These are phyloP conservation scores for Irpex sp. DNA, from an alignment of 1,284 basidiomycete species.

Conservation along the genomic window DNA sequence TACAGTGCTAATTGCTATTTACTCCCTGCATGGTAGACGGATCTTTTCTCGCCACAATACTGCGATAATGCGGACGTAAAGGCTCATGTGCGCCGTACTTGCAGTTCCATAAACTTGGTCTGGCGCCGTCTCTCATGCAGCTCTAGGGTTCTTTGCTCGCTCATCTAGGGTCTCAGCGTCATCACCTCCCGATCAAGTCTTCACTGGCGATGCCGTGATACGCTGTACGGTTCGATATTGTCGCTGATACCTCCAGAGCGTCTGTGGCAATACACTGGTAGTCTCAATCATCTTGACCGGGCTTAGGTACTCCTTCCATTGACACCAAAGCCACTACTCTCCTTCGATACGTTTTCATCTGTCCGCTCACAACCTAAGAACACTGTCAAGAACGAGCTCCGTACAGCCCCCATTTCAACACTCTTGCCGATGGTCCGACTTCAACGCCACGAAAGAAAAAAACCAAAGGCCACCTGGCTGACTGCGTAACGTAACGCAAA, in stretches of 20 bases:
- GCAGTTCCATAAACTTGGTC: neutral
- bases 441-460: neutral
- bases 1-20: neutral
- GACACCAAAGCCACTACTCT: neutral
- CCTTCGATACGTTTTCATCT: neutral
- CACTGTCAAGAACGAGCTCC: neutral
- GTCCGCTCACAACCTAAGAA: neutral
- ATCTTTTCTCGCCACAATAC: neutral
- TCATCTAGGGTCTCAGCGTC: neutral
- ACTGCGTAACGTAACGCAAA: constrained; percentile 7
- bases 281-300: neutral
- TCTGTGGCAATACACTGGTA: neutral
- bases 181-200: neutral
- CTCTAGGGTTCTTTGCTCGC: neutral
- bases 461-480: neutral
- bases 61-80: neutral
- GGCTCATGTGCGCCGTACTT: neutral
- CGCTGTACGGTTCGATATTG: neutral
- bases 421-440: neutral
- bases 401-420: neutral
- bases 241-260: neutral
- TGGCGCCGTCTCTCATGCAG: neutral
- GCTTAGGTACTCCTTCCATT: neutral
- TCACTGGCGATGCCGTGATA: too few relatives aligned
- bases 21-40: neutral